Evolutionary conservation across 352 stramenopile species (phyloP).

Genomic region (Phytophthora hibernalis): DNA sequence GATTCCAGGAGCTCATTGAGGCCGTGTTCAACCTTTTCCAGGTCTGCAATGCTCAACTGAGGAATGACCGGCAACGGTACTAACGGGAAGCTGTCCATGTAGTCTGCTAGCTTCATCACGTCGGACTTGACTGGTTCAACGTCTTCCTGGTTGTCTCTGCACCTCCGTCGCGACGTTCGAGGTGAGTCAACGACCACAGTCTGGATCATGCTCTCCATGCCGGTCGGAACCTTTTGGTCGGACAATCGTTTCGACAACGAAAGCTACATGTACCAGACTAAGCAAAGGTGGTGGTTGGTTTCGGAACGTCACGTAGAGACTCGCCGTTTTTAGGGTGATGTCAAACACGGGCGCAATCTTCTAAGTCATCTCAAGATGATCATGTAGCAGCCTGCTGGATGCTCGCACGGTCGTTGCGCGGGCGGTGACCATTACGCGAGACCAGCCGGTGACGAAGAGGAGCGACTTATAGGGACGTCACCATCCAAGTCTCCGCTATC

Average conservation of each 20-base stretch:
- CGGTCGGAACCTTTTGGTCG: background rate
- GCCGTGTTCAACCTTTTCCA: slow-evolving; percentile 52
- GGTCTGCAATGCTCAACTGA: slow-evolving; percentile 45
- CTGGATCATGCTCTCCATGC: slow-evolving; percentile 42
- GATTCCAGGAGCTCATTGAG: slow-evolving; percentile 47
- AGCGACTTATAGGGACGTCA: slow-evolving; percentile 15
- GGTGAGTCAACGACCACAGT: slow-evolving; percentile 20
- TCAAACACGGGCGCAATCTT: background rate
- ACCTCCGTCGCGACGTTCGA: background rate
- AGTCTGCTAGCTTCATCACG: slow-evolving; percentile 38
- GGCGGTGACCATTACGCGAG: slow-evolving; percentile 9
- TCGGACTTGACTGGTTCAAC: slow-evolving; percentile 5
- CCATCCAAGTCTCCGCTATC: slow-evolving; percentile 27
- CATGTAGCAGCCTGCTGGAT: slow-evolving; percentile 25
- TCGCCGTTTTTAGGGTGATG: background rate
- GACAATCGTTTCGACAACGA: slow-evolving; percentile 7
- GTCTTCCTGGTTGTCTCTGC: slow-evolving; percentile 18
- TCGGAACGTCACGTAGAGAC: slow-evolving; percentile 2
- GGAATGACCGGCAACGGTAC: slow-evolving; percentile 66
- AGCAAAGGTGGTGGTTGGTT: slow-evolving; percentile 16
- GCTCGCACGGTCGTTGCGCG: background rate
- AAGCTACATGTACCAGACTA: background rate
- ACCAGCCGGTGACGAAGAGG: slow-evolving; percentile 32
- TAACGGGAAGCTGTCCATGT: slow-evolving; percentile 76
- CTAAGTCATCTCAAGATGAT: background rate